phyloP scores from a whole-genome alignment of 2,329 filamentous ascomycete genomes.

The Colletotrichum melonis region DNA sequence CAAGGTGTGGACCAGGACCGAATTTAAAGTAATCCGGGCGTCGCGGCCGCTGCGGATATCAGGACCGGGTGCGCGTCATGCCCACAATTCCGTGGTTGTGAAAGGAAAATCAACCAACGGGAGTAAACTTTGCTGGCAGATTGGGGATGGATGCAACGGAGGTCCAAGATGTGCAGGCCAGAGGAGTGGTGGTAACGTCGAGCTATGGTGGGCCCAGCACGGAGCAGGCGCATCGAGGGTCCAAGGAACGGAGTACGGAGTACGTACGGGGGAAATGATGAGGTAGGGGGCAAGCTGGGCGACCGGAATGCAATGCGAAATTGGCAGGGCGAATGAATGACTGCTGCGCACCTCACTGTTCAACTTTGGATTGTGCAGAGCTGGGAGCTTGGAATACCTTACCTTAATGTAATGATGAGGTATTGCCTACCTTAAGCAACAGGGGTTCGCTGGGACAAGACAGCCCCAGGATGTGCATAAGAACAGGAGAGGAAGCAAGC shows the following conservation, averaged over 20 bases:
- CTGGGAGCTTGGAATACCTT: neutral
- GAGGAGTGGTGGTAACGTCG: conserved; percentile 11
- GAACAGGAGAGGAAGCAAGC: neutral
- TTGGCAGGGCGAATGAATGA: neutral
- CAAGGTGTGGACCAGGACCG: neutral
- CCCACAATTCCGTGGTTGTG: conserved; percentile 11
- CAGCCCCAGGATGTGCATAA: neutral
- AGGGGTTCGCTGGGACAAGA: neutral
- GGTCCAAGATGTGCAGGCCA: conserved; percentile 4
- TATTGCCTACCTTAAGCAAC: neutral
- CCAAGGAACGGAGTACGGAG: neutral
- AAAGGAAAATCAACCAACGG: conserved; percentile 2
- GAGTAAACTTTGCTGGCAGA: neutral
- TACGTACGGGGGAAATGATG: conserved; percentile 9
- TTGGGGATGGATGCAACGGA: neutral
- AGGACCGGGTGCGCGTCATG: conserved; percentile 26
- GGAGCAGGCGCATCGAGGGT: neutral
- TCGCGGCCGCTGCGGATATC: conserved; percentile 25
- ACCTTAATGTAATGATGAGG: conserved; percentile 10
- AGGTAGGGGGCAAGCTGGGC: neutral
- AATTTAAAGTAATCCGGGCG: conserved; percentile 25
- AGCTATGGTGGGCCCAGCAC: conserved; percentile 18
- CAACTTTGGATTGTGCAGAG: neutral
- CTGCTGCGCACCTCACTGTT: neutral
- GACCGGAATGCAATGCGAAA: conserved; percentile 10